Base-by-base conservation (phyloP, 2,329 filamentous ascomycete genomes). In the Monilinia fructicola region DNA sequence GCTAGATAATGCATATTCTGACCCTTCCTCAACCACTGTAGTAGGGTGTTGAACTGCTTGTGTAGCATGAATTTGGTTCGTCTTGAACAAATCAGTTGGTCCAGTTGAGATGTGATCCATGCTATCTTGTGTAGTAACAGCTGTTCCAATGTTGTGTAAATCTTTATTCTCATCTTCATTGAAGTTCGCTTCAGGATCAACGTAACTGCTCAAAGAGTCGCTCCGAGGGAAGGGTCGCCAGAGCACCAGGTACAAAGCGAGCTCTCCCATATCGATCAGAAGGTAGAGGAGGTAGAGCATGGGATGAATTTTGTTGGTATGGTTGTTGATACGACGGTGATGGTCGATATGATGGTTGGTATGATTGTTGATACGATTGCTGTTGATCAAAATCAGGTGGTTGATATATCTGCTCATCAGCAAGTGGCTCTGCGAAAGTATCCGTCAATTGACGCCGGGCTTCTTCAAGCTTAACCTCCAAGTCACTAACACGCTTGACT, bases 401-500 rank as follows among this genome's bases (percentile, higher is more conserved):
- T 65, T 66, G 54, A 68, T 71, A 21, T 68, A 71, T 53, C 68
- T 67, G 62, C 56, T 69, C 44, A 73, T 75, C 68, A 74, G 71
- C 71, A 21, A 58, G 58, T 5, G 72, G 69, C 48, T 82, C 79
- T 14, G 77, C 77, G 21, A 84, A 76, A 50, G 82, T 78, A 6
- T 82, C 77, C 42, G 80, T 78, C 31, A 88, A 79, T 74, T 88
- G 83, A 59, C 79, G 80, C 44, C 84, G 80, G 11, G 85, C 85
- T 46, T 80, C 79, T 21, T 83, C 78, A 40, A 88, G 79, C 73
- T 87, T 87, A 16, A 78, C 74, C 71, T 89, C 86, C 16, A 88
- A 79, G 69, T 87, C 82, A 70, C 84, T 87, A 40, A 88, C 85
- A 63, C 84, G 81, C 76, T 86, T 87, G 52, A 81, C 78, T 42